Evolutionary conservation across 371 early-diverging fungal species (phyloP).

Genomic region (Mortierella sp.): DNA sequence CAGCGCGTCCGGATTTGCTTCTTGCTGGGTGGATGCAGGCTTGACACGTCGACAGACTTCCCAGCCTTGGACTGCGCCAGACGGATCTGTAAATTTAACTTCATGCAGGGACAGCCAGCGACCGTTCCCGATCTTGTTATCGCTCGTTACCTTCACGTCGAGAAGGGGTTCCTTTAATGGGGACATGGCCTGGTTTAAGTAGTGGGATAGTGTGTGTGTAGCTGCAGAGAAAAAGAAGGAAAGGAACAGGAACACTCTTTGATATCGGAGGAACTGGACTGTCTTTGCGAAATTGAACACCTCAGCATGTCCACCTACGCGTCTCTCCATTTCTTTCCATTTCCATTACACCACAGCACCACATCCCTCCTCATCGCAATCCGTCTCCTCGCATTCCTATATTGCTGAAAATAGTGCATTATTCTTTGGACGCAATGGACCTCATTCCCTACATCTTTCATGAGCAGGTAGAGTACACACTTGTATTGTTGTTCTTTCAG

Average conservation of each 20-base stretch:
- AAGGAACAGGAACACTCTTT: not conserved
- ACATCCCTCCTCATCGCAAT: not conserved
- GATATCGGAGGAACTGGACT: no score
- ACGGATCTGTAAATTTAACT: conserved; percentile 55
- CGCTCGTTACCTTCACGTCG: conserved; percentile 14
- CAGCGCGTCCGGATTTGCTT: not conserved
- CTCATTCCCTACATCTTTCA: conserved; percentile 68
- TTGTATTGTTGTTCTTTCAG: no score
- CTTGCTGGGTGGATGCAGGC: not conserved
- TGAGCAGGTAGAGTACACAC: conserved; percentile 67
- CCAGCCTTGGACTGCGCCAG: conserved; percentile 43
- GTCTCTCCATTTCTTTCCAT: no score
- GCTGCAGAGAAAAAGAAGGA: not conserved
- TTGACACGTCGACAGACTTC: conserved; percentile 41
- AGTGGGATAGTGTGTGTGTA: no score
- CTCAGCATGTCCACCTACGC: no score
- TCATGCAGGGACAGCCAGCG: conserved; percentile 64
- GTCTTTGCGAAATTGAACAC: no score
- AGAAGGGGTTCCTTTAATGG: conserved; percentile 11
- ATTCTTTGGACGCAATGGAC: conserved; percentile 58
- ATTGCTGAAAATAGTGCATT: not conserved
- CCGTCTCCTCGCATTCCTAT: not conserved
- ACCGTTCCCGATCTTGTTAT: conserved; percentile 54
- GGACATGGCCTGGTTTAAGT: not conserved
- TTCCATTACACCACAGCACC: not conserved